A percentile compares a stretch with the other conserved stretches of the same genome.
Evolutionary conservation across 495 filamentous ascomycete genomes (phyloP).

Genomic region (Annulohypoxylon moriforme): DNA sequence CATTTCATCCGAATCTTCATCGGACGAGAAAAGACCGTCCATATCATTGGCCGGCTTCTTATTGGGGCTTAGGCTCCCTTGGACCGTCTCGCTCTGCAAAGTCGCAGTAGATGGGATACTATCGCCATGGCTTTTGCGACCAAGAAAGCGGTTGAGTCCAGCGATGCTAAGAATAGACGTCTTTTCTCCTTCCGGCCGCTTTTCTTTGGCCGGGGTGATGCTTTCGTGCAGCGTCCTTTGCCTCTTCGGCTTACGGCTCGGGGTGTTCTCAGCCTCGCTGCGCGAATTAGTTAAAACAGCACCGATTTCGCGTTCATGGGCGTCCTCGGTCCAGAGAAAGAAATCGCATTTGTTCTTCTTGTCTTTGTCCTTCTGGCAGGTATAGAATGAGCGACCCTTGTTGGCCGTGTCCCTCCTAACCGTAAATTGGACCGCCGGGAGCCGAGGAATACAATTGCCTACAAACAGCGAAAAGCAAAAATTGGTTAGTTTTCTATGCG

Average conservation of each 20-base stretch:
- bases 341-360: constrained; percentile 67
- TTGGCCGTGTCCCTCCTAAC: constrained; percentile 75
- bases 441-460: constrained; percentile 74
- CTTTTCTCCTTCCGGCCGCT: constrained; percentile 12
- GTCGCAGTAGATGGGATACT: constrained; percentile 21
- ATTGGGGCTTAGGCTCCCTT: not conserved
- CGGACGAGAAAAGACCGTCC: constrained; percentile 8
- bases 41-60: constrained; percentile 22
- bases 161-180: constrained; percentile 31
- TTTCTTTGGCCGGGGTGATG: constrained; percentile 48
- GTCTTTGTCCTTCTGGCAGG: constrained; percentile 65
- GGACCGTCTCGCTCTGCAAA: constrained; percentile 16
- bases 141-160: constrained; percentile 23
- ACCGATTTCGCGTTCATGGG: constrained; percentile 64
- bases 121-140: not conserved
- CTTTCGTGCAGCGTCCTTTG: constrained; percentile 43
- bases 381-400: constrained; percentile 75
- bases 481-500: constrained; percentile 11
- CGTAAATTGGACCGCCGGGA: constrained; percentile 68
- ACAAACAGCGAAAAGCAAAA: not conserved
- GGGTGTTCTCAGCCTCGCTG: constrained; percentile 44
- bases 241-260: constrained; percentile 24
- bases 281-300: constrained; percentile 61
- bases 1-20: constrained; percentile 30
- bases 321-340: constrained; percentile 78